A percentile compares a stretch with the other conserved stretches of the same genome.
These are phyloP conservation scores for Gentiana dahurica DNA, from an alignment of 257 asterid species.

Conservation along the genomic window DNA sequence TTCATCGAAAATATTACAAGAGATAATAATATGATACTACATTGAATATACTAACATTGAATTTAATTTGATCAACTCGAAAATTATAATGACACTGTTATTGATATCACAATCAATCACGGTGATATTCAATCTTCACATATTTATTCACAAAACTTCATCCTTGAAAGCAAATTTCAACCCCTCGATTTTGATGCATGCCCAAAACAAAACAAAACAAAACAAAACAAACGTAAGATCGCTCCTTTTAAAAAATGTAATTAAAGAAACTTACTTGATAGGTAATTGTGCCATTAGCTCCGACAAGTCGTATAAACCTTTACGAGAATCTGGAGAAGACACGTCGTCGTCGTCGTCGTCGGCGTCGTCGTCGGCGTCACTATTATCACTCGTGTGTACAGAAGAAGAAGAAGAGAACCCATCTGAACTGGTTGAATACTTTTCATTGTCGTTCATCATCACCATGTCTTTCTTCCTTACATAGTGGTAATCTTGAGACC, in stretches of 20 bases:
- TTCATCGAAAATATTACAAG: too few relatives aligned
- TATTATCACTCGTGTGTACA: slow-evolving; percentile 46
- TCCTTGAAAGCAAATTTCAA: not conserved
- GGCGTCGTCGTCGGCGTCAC: slow-evolving; percentile 65
- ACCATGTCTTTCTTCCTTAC: slow-evolving; percentile 2
- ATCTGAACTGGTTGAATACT: slow-evolving; percentile 35
- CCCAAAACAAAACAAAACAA: not conserved
- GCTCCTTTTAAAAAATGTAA: not conserved
- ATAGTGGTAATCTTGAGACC: not conserved
- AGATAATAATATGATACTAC: too few relatives aligned
- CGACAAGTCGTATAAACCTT: slow-evolving; percentile 39
- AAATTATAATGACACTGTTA: too few relatives aligned
- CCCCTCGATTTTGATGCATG: not conserved
- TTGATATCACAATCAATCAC: too few relatives aligned
- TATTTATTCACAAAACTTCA: too few relatives aligned
- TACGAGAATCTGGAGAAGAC: slow-evolving; percentile 25
- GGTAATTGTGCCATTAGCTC: slow-evolving; percentile 76
- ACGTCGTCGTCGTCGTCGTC: slow-evolving; percentile 34
- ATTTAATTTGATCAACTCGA: too few relatives aligned
- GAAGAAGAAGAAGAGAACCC: slow-evolving; percentile 31
- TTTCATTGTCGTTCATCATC: slow-evolving; percentile 25
- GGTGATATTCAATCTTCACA: too few relatives aligned
- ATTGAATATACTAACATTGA: too few relatives aligned
- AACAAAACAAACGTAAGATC: not conserved
- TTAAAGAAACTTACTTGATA: slow-evolving; percentile 47